Percentiles rank a stretch among this genome's conserved stretches.
Evolutionary conservation across 2,329 filamentous ascomycete genomes (phyloP).

Genomic region (Penicillium sp.): DNA sequence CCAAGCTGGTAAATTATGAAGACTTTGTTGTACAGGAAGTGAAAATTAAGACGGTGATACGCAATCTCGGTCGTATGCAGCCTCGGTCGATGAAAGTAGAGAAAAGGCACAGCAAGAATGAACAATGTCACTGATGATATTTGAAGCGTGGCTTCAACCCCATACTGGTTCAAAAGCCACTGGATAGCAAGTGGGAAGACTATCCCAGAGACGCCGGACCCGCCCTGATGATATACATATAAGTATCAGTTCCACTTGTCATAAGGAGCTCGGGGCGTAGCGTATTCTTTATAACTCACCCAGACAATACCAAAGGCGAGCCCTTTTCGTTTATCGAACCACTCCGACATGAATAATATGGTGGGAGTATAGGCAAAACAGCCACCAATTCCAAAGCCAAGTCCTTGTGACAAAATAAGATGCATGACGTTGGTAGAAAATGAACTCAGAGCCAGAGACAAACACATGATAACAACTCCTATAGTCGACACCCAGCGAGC

Average conservation of each 20-base stretch:
- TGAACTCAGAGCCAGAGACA: slow-evolving; percentile 38
- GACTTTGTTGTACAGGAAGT: slow-evolving; percentile 29
- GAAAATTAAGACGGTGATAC: slow-evolving; percentile 30
- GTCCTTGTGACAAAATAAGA: slow-evolving; percentile 40
- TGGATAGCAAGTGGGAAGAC: slow-evolving; percentile 32
- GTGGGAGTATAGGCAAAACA: slow-evolving; percentile 47
- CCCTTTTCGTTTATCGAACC: slow-evolving; percentile 49
- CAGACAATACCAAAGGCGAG: slow-evolving; percentile 52
- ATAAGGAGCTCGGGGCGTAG: background rate
- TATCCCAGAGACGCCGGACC: slow-evolving; percentile 33
- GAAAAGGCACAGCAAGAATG: slow-evolving; percentile 40
- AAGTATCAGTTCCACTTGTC: background rate
- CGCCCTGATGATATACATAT: slow-evolving; percentile 19
- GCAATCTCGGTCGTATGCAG: slow-evolving; percentile 20
- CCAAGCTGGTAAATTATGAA: slow-evolving; percentile 40
- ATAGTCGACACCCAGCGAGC: slow-evolving; percentile 29
- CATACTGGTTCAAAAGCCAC: slow-evolving; percentile 31
- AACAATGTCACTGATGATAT: slow-evolving; percentile 30
- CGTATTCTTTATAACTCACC: slow-evolving; percentile 26
- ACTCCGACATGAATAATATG: slow-evolving; percentile 52
- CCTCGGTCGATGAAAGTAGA: slow-evolving; percentile 34
- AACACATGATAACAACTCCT: slow-evolving; percentile 37
- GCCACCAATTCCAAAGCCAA: slow-evolving; percentile 47
- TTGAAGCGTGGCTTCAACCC: slow-evolving; percentile 26
- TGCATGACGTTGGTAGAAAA: slow-evolving; percentile 41